phyloP scores from a whole-genome alignment of 306 rosid species.

The Acacia acuminata region DNA sequence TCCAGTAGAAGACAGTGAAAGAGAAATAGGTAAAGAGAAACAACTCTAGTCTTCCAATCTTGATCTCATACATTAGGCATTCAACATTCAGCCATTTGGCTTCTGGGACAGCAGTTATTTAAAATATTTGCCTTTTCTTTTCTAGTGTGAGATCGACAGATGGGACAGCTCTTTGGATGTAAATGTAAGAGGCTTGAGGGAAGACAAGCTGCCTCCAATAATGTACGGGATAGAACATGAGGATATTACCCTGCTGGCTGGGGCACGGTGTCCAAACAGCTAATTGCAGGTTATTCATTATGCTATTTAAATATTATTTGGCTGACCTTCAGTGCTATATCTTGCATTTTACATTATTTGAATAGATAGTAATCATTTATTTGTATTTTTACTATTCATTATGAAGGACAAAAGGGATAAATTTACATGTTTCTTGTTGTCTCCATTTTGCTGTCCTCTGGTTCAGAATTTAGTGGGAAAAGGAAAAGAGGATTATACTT shows the following conservation, averaged over 20 bases:
- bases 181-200: slow-evolving; percentile 3
- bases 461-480: not conserved
- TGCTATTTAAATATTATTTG: slow-evolving; percentile 20
- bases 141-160: slow-evolving; percentile 29
- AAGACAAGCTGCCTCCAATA: slow-evolving; percentile 23
- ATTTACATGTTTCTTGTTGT: not conserved
- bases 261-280: slow-evolving; percentile 9
- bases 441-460: not conserved
- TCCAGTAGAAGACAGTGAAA: slow-evolving; percentile 36
- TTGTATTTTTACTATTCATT: slow-evolving; percentile 17
- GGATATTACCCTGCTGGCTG: slow-evolving; percentile 13
- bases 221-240: slow-evolving; percentile 10
- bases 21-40: slow-evolving; percentile 31
- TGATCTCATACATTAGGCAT: slow-evolving; percentile 15
- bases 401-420: not conserved
- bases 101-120: not conserved
- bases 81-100: slow-evolving; percentile 18
- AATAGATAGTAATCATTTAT: slow-evolving; percentile 16
- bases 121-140: slow-evolving; percentile 4
- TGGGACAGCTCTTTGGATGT: slow-evolving; percentile 23
- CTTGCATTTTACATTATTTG: slow-evolving; percentile 25
- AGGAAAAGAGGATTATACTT: not conserved
- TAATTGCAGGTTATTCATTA: slow-evolving; percentile 17
- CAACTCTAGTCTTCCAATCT: slow-evolving; percentile 14
- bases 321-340: not conserved